Conservation (phyloP, 495 filamentous ascomycete species). For the Neurospora cerealis region DNA sequence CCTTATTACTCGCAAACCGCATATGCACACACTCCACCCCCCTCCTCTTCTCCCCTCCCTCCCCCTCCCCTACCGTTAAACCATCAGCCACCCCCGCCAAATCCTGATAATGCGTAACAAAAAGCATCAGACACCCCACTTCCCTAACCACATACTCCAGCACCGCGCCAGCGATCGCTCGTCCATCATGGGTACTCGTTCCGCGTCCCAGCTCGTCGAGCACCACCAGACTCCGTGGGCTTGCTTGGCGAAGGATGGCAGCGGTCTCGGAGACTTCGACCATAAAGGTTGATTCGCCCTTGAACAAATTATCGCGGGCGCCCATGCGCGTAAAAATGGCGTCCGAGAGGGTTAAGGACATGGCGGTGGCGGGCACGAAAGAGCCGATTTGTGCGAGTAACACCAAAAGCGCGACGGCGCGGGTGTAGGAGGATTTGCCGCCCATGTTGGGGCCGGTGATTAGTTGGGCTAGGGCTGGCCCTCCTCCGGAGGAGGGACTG, state of each 20-base stretch:
- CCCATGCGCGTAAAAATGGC: constrained; percentile 96
- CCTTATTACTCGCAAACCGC: constrained; percentile 49
- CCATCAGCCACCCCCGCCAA: constrained; percentile 61
- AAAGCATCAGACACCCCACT: constrained; percentile 66
- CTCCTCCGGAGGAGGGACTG: not conserved
- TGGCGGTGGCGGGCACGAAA: constrained; percentile 75
- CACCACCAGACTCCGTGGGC: constrained; percentile 67
- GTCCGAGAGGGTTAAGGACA: constrained; percentile 72
- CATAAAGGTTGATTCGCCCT: constrained; percentile 95
- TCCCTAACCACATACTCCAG: constrained; percentile 73
- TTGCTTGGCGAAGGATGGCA: constrained; percentile 86
- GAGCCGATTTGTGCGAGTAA: constrained; percentile 94
- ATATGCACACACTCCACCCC: constrained; percentile 73
- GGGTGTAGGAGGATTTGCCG: constrained; percentile 91
- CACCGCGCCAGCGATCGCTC: constrained; percentile 90
- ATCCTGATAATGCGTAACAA: constrained; percentile 95
- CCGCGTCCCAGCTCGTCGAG: constrained; percentile 94
- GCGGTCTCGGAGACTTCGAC: constrained; percentile 90
- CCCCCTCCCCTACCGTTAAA: not conserved
- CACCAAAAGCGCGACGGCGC: constrained; percentile 79
- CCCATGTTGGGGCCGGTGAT: constrained; percentile 99
- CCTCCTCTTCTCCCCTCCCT: not conserved
- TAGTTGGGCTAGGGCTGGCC: constrained; percentile 54
- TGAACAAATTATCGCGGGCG: constrained; percentile 92
- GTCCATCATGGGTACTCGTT: constrained; percentile 89